phyloP scores from a whole-genome alignment of 2,329 filamentous ascomycete species.

The Albifimbria verrucaria region DNA sequence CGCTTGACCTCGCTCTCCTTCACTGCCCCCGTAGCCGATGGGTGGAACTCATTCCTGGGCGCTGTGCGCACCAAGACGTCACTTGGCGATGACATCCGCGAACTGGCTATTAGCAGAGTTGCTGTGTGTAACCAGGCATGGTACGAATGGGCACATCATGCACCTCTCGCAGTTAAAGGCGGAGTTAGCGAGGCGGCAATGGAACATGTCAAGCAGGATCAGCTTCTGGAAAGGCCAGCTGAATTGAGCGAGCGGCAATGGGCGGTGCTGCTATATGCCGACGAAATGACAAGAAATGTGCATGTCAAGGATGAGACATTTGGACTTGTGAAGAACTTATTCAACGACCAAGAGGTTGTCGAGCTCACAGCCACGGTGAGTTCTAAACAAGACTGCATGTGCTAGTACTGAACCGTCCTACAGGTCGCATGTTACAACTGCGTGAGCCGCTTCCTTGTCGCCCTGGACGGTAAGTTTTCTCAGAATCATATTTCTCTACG shows the following conservation, averaged over 20 bases:
- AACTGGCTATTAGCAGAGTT: slow-evolving; percentile 78
- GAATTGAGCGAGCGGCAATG: slow-evolving; percentile 58
- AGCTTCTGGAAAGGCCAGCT: slow-evolving; percentile 23
- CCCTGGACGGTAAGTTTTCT: slow-evolving; percentile 63
- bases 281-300: slow-evolving; percentile 79
- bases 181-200: slow-evolving; percentile 54
- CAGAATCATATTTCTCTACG: neutral
- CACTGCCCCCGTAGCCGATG: slow-evolving; percentile 74
- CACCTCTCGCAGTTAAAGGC: slow-evolving; percentile 59
- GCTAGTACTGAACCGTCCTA: slow-evolving; percentile 12
- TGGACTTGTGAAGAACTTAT: slow-evolving; percentile 54
- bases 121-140: slow-evolving; percentile 77
- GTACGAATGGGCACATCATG: slow-evolving; percentile 83
- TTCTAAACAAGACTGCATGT: too few species aligned
- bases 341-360: slow-evolving; percentile 70
- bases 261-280: slow-evolving; percentile 69
- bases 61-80: slow-evolving; percentile 54
- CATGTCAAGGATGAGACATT: slow-evolving; percentile 68
- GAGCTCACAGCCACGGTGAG: slow-evolving; percentile 74
- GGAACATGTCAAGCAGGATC: slow-evolving; percentile 36
- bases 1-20: slow-evolving; percentile 72
- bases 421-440: slow-evolving; percentile 75
- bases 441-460: slow-evolving; percentile 79
- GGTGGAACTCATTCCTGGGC: slow-evolving; percentile 69
- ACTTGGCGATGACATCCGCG: slow-evolving; percentile 57